Percentiles rank a stretch among this genome's conserved stretches.
These are phyloP conservation scores for Amylostereum areolatum DNA, from an alignment of 1,284 basidiomycete genomes.

Conservation along the genomic window DNA sequence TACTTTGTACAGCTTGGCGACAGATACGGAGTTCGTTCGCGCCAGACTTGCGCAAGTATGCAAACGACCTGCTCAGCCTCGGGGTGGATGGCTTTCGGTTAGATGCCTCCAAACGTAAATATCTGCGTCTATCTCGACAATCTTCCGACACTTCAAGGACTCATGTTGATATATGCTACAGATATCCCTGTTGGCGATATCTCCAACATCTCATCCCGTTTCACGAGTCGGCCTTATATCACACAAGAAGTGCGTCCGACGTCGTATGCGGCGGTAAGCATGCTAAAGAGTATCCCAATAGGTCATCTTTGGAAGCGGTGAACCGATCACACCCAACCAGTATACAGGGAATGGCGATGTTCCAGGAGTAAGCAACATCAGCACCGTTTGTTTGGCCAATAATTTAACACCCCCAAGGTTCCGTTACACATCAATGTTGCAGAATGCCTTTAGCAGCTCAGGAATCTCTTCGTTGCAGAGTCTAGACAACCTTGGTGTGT, in stretches of 20 bases:
- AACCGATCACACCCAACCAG: slow-evolving; percentile 17
- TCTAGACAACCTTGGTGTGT: slow-evolving; percentile 44
- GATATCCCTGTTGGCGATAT: slow-evolving; percentile 18
- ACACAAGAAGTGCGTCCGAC: slow-evolving; percentile 12
- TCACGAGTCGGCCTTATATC: slow-evolving; percentile 12
- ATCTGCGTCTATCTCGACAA: background rate
- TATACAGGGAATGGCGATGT: slow-evolving; percentile 37
- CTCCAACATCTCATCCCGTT: slow-evolving; percentile 13
- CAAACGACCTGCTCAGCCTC: slow-evolving; percentile 53
- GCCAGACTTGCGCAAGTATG: slow-evolving; percentile 47
- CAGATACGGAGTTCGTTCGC: slow-evolving; percentile 56
- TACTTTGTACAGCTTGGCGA: slow-evolving; percentile 38
- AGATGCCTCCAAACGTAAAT: slow-evolving; percentile 61
- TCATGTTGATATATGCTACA: background rate
- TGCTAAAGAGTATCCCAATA: slow-evolving; percentile 10
- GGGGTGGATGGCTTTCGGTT: slow-evolving; percentile 61
- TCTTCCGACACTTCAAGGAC: too few relatives aligned
- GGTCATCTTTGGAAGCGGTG: slow-evolving; percentile 20
- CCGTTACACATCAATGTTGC: slow-evolving; percentile 49
- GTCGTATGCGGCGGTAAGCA: too few relatives aligned
- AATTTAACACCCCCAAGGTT: slow-evolving; percentile 34
- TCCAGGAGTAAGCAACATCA: slow-evolving; percentile 47
- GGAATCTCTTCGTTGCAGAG: slow-evolving; percentile 49
- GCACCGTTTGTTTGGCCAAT: background rate
- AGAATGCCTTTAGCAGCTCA: slow-evolving; percentile 42